Evolutionary conservation across 2,329 filamentous ascomycete genomes (phyloP).

Genomic region (Fusarium sacchari): DNA sequence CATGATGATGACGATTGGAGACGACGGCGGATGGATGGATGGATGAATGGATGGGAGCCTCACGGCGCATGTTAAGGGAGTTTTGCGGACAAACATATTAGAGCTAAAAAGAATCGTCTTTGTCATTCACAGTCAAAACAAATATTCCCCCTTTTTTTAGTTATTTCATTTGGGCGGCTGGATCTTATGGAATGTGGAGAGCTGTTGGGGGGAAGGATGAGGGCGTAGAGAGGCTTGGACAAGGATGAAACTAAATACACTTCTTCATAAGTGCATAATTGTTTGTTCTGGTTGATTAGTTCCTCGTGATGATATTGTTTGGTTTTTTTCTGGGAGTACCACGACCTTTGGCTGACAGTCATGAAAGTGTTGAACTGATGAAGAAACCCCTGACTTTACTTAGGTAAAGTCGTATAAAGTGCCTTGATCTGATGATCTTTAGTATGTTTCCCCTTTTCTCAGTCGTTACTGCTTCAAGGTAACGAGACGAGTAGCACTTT

Average conservation of each 20-base stretch:
- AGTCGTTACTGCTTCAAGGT: neutral
- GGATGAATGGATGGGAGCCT: conserved; percentile 33
- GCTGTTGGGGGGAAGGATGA: conserved; percentile 5
- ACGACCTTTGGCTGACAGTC: neutral
- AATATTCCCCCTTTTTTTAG: conserved; percentile 41
- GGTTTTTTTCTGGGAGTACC: neutral
- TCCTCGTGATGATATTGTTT: neutral
- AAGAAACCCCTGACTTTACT: neutral
- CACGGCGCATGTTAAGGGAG: conserved; percentile 45
- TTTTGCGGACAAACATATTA: conserved; percentile 45
- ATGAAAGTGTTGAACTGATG: neutral
- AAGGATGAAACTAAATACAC: conserved; percentile 27
- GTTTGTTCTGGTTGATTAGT: neutral
- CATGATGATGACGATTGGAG: conserved; percentile 27
- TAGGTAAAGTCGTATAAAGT: too few relatives aligned
- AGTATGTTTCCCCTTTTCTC: neutral
- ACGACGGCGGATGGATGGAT: conserved; percentile 13
- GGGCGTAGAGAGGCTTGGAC: conserved; percentile 12
- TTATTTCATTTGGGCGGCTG: conserved; percentile 28
- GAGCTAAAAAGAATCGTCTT: conserved; percentile 44
- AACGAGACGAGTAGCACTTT: neutral
- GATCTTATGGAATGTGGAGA: conserved; percentile 14
- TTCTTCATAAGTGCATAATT: neutral
- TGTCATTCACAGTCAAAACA: conserved; percentile 39
- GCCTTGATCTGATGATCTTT: neutral